Base-by-base conservation (phyloP, 495 filamentous ascomycete species). In the Margaritispora aquatica region DNA sequence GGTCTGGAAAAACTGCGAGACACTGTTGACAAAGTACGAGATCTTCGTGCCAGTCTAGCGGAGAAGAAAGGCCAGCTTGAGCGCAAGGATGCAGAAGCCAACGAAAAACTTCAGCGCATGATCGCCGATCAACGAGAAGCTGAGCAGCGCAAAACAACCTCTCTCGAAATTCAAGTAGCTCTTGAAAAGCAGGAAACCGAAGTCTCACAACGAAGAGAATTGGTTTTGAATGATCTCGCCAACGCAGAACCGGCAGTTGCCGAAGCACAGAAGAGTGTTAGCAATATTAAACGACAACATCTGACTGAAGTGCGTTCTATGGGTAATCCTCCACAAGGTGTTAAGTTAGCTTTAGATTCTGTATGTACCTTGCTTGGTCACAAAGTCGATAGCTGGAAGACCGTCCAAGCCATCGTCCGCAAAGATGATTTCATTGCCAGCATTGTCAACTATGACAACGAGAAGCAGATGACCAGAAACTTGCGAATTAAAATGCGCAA, bases 281-380 rank as follows among this genome's bases (percentile, higher is more conserved):
- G 88, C 76, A 96, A 91, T 73, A 99, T 99, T 73, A 99, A 97
- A 78, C 82, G 86, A 66, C 90, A 96, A 63, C 95, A 99, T 70
- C 80, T 99, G 50, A 96, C 90, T 23, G 94, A 99, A 84, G 94
- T 99, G 38, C 85, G 94, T 65, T 96, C 92, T 62, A 97, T 99
- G 95, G 81, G 82, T 46, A 91, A 89, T 55, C 94, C 94, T 26
- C 94, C 94, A 0, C 80, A 84, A 63, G 88, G 90, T 70, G 94
- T 99, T 52, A 86, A 90, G 60, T 86, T 97, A 65, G 90, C 93
- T 7, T 77, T 99, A 62, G 95, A 97, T 71, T 88, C 94, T 10
- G 94, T 99, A 19, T 97, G 94, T 76, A 93, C 90, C 1, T 73
- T 97, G 36, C 82, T 99, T 49, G 93, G 93, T 15, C 92, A 97